These are phyloP conservation scores for Calonectria hawksworthii DNA, from an alignment of 2,329 filamentous ascomycete species.

Conservation along the genomic window DNA sequence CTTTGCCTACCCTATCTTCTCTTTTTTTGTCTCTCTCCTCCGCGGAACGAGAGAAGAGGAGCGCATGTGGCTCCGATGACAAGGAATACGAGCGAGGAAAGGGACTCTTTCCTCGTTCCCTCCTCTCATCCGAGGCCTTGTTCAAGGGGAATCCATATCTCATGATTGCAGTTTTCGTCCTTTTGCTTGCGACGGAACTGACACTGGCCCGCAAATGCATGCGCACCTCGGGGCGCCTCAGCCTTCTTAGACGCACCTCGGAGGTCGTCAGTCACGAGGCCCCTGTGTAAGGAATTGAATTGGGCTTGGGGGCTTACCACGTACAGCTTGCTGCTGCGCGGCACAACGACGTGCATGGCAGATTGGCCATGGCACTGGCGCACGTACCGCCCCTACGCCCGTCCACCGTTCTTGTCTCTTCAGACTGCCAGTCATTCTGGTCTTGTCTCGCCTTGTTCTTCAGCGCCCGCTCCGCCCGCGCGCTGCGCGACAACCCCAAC, in stretches of 20 bases:
- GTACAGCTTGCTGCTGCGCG: conserved; percentile 12
- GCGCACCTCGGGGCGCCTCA: background rate
- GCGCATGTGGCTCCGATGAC: background rate
- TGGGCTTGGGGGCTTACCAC: conserved; percentile 3
- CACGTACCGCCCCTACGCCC: conserved; percentile 19
- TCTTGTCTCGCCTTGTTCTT: conserved; percentile 2
- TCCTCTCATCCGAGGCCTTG: background rate
- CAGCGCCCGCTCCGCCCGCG: conserved; percentile 7
- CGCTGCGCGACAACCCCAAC: conserved; percentile 9
- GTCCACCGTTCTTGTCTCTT: conserved; percentile 1
- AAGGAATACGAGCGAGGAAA: conserved; percentile 2
- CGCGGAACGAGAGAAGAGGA: background rate
- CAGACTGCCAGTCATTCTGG: background rate
- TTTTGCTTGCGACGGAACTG: conserved; percentile 3
- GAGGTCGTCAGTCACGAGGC: conserved; percentile 29
- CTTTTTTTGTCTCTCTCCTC: background rate
- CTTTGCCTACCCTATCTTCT: background rate
- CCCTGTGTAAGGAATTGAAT: conserved; percentile 12
- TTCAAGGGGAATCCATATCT: conserved; percentile 4
- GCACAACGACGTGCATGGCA: conserved; percentile 14
- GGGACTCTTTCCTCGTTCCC: conserved; percentile 7
- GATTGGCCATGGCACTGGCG: conserved; percentile 17
- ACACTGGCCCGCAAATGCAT: background rate
- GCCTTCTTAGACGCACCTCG: conserved; percentile 5
- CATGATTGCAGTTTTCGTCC: conserved; percentile 7